Evolutionary conservation across 164 flowering plant species (phyloP).

Genomic region (Amborella trichopoda): DNA sequence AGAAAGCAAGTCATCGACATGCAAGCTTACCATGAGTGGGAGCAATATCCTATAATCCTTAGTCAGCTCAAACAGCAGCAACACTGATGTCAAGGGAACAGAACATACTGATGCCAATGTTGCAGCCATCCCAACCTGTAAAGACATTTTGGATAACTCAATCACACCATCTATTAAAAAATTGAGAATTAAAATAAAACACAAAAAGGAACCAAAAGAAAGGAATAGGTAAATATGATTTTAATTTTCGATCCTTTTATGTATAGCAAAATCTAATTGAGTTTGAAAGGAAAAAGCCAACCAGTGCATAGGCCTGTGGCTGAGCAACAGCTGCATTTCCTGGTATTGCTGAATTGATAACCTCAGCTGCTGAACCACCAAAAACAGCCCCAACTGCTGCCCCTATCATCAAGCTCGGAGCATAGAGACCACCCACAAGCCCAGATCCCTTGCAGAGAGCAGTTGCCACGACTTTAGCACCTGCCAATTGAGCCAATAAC

Average conservation of each 20-base stretch:
- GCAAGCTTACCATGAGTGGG: constrained; percentile 80
- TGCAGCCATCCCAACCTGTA: constrained; percentile 99
- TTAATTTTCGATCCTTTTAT: too few species aligned
- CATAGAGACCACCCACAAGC: constrained; percentile 98
- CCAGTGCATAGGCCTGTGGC: constrained; percentile 98
- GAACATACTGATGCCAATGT: constrained; percentile 96
- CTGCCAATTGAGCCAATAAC: constrained; percentile 79
- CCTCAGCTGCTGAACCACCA: constrained; percentile 91
- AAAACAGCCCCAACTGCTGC: constrained; percentile 99
- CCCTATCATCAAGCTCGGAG: constrained; percentile 99
- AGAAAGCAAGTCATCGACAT: too few species aligned
- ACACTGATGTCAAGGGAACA: constrained; percentile 93
- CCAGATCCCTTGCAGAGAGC: constrained; percentile 98
- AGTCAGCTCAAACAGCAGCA: constrained; percentile 94
- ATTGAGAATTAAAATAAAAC: too few species aligned
- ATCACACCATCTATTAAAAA: too few species aligned
- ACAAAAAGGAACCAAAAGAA: too few species aligned
- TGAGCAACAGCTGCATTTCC: constrained; percentile 96
- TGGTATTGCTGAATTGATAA: constrained; percentile 90
- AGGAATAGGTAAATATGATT: too few species aligned
- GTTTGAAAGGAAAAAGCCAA: too few species aligned
- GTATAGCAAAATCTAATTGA: too few species aligned
- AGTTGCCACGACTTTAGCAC: constrained; percentile 95
- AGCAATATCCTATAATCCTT: constrained; percentile 94
- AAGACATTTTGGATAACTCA: constrained; percentile 4